Base-by-base conservation (phyloP, 805 yeast genomes). In the Saturnispora mendoncae region DNA sequence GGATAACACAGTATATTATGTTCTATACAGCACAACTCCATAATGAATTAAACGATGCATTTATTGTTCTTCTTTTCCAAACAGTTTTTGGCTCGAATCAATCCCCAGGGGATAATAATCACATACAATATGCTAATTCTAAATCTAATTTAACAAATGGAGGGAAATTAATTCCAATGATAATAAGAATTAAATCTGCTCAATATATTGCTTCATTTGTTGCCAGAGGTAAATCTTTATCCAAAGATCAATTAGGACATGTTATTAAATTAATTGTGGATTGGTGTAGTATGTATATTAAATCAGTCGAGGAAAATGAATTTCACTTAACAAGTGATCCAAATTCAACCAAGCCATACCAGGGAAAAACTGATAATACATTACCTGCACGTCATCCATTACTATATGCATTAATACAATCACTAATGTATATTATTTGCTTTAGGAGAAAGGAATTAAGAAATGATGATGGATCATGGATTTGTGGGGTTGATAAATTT, bases 161-260 rank as follows among this genome's bases (percentile, higher is more conserved):
- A 17, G 28, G 20, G 13, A 39, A 33, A 15, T 20, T 23, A 3
- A 29, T 27, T 6, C 43, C 43, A 21, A 90, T 40, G 43, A 34
- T 84, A 42, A 80, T 78, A 49, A 74, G 94, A 51, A 76, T 86
- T 49, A 88, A 88, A 65, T 83, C 96, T 3, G 73, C 88, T 72
- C 97, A 92, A 61, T 90, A 92, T 57, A 70, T 90, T 42, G 80
- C 95, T 1, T 85, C 96, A 2, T 90, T 79, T 55, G 76, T 90
- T 44, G 92, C 97, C 1, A 72, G 98, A 42, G 95, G 95, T 9
- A 76, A 78, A 48, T 73, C 74, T 32, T 66, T 90, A 23, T 67
- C 84, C 2, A 74, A 74, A 39, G 69, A 75, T 29, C 97, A 90
- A 60, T 70, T 92, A 17, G 69, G 80, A 6, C 84, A 84, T 58